Evolutionary conservation across 2,329 filamentous ascomycete genomes (phyloP).

Genomic region (Trichoderma gracile): DNA sequence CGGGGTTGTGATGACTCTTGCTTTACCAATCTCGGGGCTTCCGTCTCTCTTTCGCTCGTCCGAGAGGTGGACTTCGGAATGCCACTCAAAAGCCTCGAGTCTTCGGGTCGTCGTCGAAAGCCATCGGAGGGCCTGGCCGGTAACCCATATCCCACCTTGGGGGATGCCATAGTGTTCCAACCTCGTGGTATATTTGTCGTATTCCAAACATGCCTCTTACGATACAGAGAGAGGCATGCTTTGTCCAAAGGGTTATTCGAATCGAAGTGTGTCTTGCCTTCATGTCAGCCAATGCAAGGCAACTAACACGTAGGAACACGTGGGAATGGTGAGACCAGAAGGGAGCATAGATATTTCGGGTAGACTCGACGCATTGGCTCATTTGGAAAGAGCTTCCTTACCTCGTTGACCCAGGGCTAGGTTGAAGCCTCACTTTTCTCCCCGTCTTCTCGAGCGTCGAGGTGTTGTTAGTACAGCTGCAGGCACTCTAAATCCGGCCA

Average conservation of each 20-base stretch:
- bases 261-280: neutral
- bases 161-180: constrained; percentile 47
- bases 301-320: neutral
- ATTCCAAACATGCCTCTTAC: constrained; percentile 29
- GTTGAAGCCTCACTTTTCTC: neutral
- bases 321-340: neutral
- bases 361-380: neutral
- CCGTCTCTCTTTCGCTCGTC: constrained; percentile 30
- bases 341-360: neutral
- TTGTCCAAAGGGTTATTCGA: constrained; percentile 6
- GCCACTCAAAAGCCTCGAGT: constrained; percentile 29
- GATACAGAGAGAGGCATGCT: constrained; percentile 17
- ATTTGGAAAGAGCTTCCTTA: neutral
- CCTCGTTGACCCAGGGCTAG: neutral
- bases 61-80: constrained; percentile 33
- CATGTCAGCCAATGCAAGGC: constrained; percentile 17
- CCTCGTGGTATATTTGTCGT: constrained; percentile 31
- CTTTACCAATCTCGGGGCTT: constrained; percentile 27
- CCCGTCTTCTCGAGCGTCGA: neutral
- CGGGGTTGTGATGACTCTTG: constrained; percentile 29
- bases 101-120: constrained; percentile 35
- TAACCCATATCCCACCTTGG: constrained; percentile 44
- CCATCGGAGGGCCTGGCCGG: constrained; percentile 44
- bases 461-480: neutral
- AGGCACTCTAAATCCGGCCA: neutral